Evolutionary conservation across 169 alveolate species (phyloP), one percentile per base, ranked within the genome.

Genomic region (Babesia ovata): DNA sequence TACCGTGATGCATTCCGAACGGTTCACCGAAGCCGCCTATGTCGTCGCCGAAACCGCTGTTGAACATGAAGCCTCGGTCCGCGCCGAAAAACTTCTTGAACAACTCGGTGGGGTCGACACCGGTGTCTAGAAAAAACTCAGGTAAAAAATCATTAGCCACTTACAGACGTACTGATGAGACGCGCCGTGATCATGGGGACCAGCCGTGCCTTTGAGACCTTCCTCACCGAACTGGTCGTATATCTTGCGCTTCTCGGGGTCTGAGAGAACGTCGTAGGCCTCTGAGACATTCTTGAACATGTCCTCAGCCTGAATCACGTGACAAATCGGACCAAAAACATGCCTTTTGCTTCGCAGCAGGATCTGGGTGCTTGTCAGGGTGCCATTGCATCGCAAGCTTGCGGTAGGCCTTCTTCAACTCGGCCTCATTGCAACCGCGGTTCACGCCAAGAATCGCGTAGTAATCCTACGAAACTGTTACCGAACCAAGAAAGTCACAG

Each of bases 331-430:
- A 45, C 49, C 28, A 4, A 28, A 14, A 6, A 58, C 63, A 22
- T 59, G 70, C 90, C 92, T 67, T 89, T 59, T 79, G 69, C 63
- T 71, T 87, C 56, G 84, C 84, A 61, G 21, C 52, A 56, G 85
- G 96, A 91, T 93, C 98, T 69, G 96, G 97, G 49, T 98, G 99
- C 86, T 97, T 96, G 85, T 96, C 99, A 17, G 99, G 99, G 84
- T 97, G 99, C 92, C 93, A 93, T 77, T 89, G 95, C 82, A 93
- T 86, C 22, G 98, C 98, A 26, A 93, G 85, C 69, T 94, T 94
- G 46, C 97, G 85, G 81, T 91, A 97, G 8, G 97, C 96, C 88
- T 95, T 95, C 74, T 96, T 95, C 61, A 97, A 89, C 29, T 95
- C 98, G 73, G 91, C 86, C 52, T 92, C 94, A 26, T 91, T 76